Percentiles rank a stretch among this genome's conserved stretches.
phyloP scores from a whole-genome alignment of 2,329 filamentous ascomycete species.

The Exserohilum turcica region DNA sequence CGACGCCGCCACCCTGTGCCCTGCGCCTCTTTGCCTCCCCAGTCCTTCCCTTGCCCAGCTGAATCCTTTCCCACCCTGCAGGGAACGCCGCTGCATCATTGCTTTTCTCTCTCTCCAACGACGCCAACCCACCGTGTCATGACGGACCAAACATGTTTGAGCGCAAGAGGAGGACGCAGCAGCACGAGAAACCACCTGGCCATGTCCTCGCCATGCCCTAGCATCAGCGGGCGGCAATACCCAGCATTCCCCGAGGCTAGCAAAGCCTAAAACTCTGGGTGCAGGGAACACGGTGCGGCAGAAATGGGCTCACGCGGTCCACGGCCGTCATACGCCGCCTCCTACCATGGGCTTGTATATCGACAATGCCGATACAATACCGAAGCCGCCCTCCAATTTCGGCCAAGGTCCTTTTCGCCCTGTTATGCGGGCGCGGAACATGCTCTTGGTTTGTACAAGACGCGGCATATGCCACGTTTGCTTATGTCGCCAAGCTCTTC shows the following conservation, averaged over 20 bases:
- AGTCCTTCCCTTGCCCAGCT: too few relatives aligned
- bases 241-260: not conserved
- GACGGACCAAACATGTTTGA: too few relatives aligned
- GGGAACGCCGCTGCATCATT: too few relatives aligned
- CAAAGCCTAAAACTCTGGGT: slow-evolving; percentile 1
- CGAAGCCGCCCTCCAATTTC: not conserved
- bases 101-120: too few relatives aligned
- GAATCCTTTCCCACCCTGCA: too few relatives aligned
- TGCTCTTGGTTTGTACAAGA: not conserved
- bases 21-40: too few relatives aligned
- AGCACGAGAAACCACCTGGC: not conserved
- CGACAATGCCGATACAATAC: not conserved
- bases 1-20: not conserved
- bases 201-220: not conserved
- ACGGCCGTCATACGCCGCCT: not conserved
- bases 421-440: not conserved
- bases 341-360: not conserved
- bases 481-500: too few relatives aligned
- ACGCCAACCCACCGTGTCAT: too few relatives aligned
- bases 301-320: not conserved
- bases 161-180: too few relatives aligned
- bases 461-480: not conserved
- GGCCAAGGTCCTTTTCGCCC: not conserved
- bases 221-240: not conserved
- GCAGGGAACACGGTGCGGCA: slow-evolving; percentile 4